Evolutionary conservation across 441 rosid genomes (phyloP), one percentile per base, ranked within the genome.

Genomic region (Jatropha podagrica): DNA sequence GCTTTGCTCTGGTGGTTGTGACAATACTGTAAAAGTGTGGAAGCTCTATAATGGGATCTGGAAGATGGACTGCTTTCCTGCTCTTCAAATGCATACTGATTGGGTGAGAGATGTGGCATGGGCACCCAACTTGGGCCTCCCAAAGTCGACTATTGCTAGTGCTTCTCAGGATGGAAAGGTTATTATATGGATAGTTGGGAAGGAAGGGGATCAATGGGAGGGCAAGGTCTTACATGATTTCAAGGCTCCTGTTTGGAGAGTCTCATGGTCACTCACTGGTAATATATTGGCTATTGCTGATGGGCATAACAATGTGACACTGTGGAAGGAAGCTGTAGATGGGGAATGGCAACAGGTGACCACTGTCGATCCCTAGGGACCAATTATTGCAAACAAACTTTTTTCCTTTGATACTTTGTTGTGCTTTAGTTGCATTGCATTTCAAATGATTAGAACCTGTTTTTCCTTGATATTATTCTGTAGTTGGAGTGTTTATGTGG

Each of bases 311-410:
- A 54, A 54, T 15, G 58, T 54, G n/a, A 54, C 58, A 4, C 20
- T 54, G n/a, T 54, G 58, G 58, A 54, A 54, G 17, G 58, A 54
- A 54, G 58, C 58, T 54, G 58, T 54, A 17, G 58, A 54, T 15
- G 58, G 58, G 20, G 58, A 54, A 54, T 54, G 58, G 58, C 58
- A 54, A 54, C 58, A 54, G 58, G 58, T 54, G 58, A 54, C 58
- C 18, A 54, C 58, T 4, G 58, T 54, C 58, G 58, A 54, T 54
- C 14, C 58, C 58, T 54, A 54, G 58, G 14, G 23, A 18, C 52
- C 11, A 48, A 48, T 4, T 48, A 32, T 32, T 44, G 48, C 8
- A 18, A 15, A 5, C 2, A 54, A 5, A 6, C 6, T 54, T 54
- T 5, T 54, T 18, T 18, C 23, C 7, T 54, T 4, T 7, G 18